Evolutionary conservation across 441 rosid species (phyloP), one percentile per base, ranked within the genome.

Genomic region (Adansonia rubrostipa): DNA sequence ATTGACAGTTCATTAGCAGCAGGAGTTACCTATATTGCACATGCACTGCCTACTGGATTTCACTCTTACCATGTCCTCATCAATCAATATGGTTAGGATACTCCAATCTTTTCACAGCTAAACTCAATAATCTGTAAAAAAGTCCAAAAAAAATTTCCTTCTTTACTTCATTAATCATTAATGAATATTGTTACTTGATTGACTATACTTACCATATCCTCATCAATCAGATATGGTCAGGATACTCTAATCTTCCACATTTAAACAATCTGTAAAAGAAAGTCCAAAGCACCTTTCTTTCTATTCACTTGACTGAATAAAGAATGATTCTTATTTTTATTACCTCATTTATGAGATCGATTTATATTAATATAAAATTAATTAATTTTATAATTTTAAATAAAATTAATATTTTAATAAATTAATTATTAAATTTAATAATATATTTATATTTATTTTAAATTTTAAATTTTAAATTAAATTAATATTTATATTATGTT

Each of bases 1-100:
- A 19, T 54, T 73, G 80, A 80, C 82, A 73, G 79, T 75, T 81
- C 87, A 80, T 81, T 57, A 47, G 76, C 15, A 77, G 76, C 76
- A 15, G 19, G 73, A 66, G 64, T 51, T 77, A 56, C 54, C 14
- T 78, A 36, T 36, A 0, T 10, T 48, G 69, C 85, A 85, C 89
- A 81, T 84, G 85, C 71, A 19, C 62, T 48, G 19, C 44, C 58
- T 68, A n/a, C 40, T 58, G 65, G 65, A 71, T 80, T 73, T 28
- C 2, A 61, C 53, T 4, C 47, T 57, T 60, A 47, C 53, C 61
- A 3, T 3, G 1, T 40, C 44, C 44, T 8, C 8, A 54, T 56
- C 61, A 56, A 56, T 7, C 61, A 20, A n/a, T 65, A 51, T 53
- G 47, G 60, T 24, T 19, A 73, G 64, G 24, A 53, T 33, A 5